A percentile compares a stretch with the other conserved stretches of the same genome.
Conservation (phyloP, 192 early-diverging fungal genomes). For the Endogone sp. region DNA sequence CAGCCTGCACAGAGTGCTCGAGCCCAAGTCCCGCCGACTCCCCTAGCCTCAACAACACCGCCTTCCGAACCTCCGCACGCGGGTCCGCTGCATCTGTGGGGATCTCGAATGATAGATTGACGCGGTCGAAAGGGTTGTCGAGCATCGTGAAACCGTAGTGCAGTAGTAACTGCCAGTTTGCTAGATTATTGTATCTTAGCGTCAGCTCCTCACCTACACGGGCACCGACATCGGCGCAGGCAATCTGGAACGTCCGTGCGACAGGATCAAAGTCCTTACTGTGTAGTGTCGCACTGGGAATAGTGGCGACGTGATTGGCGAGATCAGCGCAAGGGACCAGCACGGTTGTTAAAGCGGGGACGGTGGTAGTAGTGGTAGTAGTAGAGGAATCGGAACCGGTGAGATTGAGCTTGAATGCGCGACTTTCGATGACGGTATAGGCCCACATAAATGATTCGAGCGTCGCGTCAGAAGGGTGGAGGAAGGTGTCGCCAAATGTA, state of each 20-base stretch:
- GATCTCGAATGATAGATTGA: not conserved
- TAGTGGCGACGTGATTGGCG: not conserved
- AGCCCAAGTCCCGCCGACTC: not conserved
- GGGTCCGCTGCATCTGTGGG: not conserved
- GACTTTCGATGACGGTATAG: not conserved
- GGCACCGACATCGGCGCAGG: not conserved
- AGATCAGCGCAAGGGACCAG: not conserved
- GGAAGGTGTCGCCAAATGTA: not conserved
- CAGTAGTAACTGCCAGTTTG: not conserved
- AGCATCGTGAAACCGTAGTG: not conserved
- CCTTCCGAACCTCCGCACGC: not conserved
- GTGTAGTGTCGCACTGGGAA: not conserved
- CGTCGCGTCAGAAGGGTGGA: not conserved
- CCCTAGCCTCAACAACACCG: not conserved
- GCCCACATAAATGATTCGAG: not conserved
- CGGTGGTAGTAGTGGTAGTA: not conserved
- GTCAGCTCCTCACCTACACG: not conserved
- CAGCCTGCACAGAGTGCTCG: not conserved
- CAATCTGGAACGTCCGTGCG: not conserved
- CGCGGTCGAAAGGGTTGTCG: not conserved
- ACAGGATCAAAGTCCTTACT: not conserved
- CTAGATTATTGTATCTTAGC: not conserved
- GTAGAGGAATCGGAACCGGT: not conserved
- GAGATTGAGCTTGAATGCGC: not conserved
- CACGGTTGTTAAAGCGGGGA: not conserved